These are phyloP conservation scores for Taphrina pruni DNA, from an alignment of 1,139 yeast species.

Conservation along the genomic window DNA sequence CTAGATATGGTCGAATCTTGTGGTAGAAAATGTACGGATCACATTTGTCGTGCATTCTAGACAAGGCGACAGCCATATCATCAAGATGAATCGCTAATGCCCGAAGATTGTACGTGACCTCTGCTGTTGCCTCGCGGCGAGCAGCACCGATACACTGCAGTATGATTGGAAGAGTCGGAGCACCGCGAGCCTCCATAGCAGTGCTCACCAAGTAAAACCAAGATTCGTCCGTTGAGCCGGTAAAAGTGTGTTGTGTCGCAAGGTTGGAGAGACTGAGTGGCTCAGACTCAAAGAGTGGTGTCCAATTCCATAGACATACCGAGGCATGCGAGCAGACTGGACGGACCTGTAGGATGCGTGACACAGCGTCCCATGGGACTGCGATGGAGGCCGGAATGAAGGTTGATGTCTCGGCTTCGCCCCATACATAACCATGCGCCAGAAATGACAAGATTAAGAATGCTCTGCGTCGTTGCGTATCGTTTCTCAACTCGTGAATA, in stretches of 20 bases:
- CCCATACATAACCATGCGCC: constrained; percentile 91
- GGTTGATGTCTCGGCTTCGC: constrained; percentile 64
- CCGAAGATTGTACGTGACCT: constrained; percentile 61
- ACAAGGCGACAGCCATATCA: constrained; percentile 70
- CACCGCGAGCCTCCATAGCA: constrained; percentile 82
- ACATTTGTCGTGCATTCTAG: constrained; percentile 91
- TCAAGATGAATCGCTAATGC: constrained; percentile 77
- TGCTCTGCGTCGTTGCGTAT: constrained; percentile 73
- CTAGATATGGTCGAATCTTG: constrained; percentile 83
- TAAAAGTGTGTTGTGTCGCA: constrained; percentile 80
- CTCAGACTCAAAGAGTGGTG: constrained; percentile 59
- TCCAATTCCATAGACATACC: constrained; percentile 78
- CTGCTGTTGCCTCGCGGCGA: constrained; percentile 54
- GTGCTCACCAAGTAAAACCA: constrained; percentile 94
- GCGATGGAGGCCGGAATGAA: constrained; percentile 71
- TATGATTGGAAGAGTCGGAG: constrained; percentile 66
- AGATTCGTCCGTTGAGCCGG: constrained; percentile 88
- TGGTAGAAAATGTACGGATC: constrained; percentile 91
- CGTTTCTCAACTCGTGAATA: constrained; percentile 47
- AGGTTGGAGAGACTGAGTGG: constrained; percentile 65
- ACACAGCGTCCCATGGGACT: constrained; percentile 60
- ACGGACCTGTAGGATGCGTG: constrained; percentile 71
- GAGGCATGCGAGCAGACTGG: constrained; percentile 90
- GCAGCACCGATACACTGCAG: constrained; percentile 66
- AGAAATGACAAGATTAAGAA: constrained; percentile 77